Evolutionary conservation across 257 asterid species (phyloP), one percentile per base, ranked within the genome.

Genomic region (Vinca minor): DNA sequence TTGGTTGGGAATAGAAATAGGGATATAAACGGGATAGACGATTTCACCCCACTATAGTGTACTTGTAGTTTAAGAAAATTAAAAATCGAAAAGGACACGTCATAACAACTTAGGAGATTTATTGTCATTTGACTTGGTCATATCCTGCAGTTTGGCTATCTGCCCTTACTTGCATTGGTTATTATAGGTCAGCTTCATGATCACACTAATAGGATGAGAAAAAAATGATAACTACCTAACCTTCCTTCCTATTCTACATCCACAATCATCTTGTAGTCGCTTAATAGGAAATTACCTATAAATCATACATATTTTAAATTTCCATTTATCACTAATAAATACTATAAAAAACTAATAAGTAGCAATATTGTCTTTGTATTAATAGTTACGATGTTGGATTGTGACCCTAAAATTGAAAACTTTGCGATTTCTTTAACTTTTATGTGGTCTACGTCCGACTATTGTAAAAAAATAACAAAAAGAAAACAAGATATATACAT

Each of bases 51-150:
- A n/a, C n/a, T n/a, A n/a, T n/a, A n/a, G n/a, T n/a, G n/a, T 34
- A 34, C 47, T 42, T 8, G 47, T 42, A 11, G 47, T 42, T n/a
- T 42, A 42, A 42, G 47, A 42, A 2, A 17, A 1, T 42, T 12
- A 18, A 42, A 41, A 4, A 42, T 11, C 17, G 12, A 4, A 42
- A 42, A 13, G 47, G 47, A 42, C 17, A 12, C n/a, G 2, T 42
- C 18, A 42, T 9, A 11, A 11, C 3, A 11, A 8, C n/a, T n/a
- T 12, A 4, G 47, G 47, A 42, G 12, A 1, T 8, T 31, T 42
- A n/a, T n/a, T n/a, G n/a, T 39, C 10, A 28, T 66, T n/a, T 53
- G 63, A 65, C 62, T 65, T 54, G 70, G 70, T 66, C 63, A 65
- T 50, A 5, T 21, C 12, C 45, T 23, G n/a, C 26, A 8, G 21